These are phyloP conservation scores for Xanthoconium purpureum DNA, from an alignment of 768 basidiomycete genomes.

Conservation along the genomic window DNA sequence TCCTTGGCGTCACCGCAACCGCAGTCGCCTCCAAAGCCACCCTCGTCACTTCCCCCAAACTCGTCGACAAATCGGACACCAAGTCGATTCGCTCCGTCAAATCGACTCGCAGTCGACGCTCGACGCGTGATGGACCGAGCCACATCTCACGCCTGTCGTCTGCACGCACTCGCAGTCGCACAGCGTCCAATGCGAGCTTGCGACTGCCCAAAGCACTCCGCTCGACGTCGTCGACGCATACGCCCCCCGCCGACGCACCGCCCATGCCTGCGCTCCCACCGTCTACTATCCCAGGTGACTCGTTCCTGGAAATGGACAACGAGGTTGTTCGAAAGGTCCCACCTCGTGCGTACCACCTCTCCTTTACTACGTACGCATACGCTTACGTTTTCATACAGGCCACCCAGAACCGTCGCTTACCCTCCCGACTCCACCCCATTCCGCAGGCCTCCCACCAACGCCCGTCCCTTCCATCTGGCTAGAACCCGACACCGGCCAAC, in stretches of 20 bases:
- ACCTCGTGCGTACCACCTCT: slow-evolving; percentile 8
- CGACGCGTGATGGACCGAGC: slow-evolving; percentile 28
- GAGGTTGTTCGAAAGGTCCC: slow-evolving; percentile 30
- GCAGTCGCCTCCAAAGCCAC: slow-evolving; percentile 38
- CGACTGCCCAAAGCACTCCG: slow-evolving; percentile 48
- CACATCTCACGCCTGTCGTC: slow-evolving; percentile 51
- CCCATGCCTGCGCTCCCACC: slow-evolving; percentile 30
- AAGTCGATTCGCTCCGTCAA: slow-evolving; percentile 26
- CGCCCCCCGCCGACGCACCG: slow-evolving; percentile 30
- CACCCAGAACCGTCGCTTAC: slow-evolving; percentile 10
- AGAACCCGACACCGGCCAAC: slow-evolving; percentile 35
- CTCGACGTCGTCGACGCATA: slow-evolving; percentile 31
- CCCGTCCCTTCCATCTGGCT: slow-evolving; percentile 51
- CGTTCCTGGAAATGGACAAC: slow-evolving; percentile 36
- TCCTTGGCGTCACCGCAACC: slow-evolving; percentile 37
- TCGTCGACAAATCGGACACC: slow-evolving; percentile 12
- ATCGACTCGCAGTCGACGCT: slow-evolving; percentile 26
- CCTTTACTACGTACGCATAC: too few species aligned
- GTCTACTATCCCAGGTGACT: slow-evolving; percentile 14
- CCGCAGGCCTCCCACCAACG: slow-evolving; percentile 18
- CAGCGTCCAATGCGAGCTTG: slow-evolving; percentile 64
- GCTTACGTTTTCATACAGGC: slow-evolving; percentile 2
- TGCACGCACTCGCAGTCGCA: slow-evolving; percentile 60
- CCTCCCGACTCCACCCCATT: slow-evolving; percentile 22
- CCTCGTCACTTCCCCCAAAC: slow-evolving; percentile 18